These are phyloP conservation scores for Pleomassaria siparia DNA, from an alignment of 2,329 filamentous ascomycete genomes.

Conservation along the genomic window DNA sequence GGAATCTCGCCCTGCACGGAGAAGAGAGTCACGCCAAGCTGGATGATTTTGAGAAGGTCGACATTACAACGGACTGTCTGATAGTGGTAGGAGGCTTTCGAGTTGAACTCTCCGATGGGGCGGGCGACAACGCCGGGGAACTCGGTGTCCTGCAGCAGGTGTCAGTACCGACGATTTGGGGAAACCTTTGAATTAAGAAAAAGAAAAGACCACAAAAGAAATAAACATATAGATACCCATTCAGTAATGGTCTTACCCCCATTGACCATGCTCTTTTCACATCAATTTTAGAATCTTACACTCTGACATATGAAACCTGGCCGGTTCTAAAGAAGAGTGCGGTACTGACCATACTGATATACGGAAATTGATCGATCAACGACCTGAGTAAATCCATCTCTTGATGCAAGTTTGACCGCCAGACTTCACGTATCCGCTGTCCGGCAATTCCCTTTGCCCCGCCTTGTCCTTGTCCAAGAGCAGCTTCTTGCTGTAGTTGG, in stretches of 20 bases:
- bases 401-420: slow-evolving; percentile 86
- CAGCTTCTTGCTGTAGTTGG: slow-evolving; percentile 52
- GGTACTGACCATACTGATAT: slow-evolving; percentile 88
- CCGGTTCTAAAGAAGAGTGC: slow-evolving; percentile 7
- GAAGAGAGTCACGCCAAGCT: slow-evolving; percentile 93
- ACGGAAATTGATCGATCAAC: slow-evolving; percentile 87
- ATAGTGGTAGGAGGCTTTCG: slow-evolving; percentile 97
- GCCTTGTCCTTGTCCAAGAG: slow-evolving; percentile 53
- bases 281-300: slow-evolving; percentile 13
- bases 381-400: slow-evolving; percentile 85
- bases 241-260: slow-evolving; percentile 2
- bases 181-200: neutral
- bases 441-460: slow-evolving; percentile 58
- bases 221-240: slow-evolving; percentile 8
- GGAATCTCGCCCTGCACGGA: slow-evolving; percentile 86
- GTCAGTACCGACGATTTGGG: neutral
- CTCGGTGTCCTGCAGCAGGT: slow-evolving; percentile 75
- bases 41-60: slow-evolving; percentile 95
- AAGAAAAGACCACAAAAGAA: slow-evolving; percentile 1
- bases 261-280: slow-evolving; percentile 5
- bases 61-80: slow-evolving; percentile 97
- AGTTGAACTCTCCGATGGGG: slow-evolving; percentile 91
- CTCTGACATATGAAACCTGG: slow-evolving; percentile 2
- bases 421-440: slow-evolving; percentile 90
- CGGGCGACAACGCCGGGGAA: slow-evolving; percentile 97